Evolutionary conservation across 2,329 filamentous ascomycete species (phyloP).

Genomic region (Trichophyton mentagrophytes): DNA sequence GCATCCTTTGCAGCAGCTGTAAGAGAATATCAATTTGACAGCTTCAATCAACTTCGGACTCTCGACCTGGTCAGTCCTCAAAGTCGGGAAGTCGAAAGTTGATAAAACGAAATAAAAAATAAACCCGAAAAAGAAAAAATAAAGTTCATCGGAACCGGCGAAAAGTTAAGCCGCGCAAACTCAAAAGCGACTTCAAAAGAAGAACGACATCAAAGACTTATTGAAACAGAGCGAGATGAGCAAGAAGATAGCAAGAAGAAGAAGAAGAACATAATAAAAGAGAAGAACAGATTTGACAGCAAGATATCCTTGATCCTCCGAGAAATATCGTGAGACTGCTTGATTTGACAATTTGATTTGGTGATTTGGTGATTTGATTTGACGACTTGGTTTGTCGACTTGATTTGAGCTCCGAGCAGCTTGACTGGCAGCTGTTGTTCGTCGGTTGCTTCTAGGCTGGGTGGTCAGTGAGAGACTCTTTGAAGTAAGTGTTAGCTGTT

Average conservation of each 20-base stretch:
- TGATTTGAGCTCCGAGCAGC: no score
- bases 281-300: background rate
- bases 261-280: no score
- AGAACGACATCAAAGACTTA: background rate
- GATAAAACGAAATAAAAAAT: conserved; percentile 2
- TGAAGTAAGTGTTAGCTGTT: no score
- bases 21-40: background rate
- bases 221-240: background rate
- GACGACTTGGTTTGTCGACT: no score
- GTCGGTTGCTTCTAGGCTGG: background rate
- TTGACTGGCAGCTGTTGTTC: background rate
- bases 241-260: background rate
- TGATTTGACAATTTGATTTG: no score
- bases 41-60: no score
- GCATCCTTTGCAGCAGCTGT: background rate
- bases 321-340: background rate
- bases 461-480: background rate
- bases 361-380: no score
- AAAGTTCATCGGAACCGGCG: conserved; percentile 6
- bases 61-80: no score
- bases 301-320: background rate
- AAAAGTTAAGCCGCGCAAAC: conserved; percentile 5
- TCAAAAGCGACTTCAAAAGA: conserved; percentile 3
- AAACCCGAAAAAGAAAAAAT: background rate
- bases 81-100: background rate